These are phyloP conservation scores for Globisporangium middletonii DNA, from an alignment of 352 stramenopile species.

Conservation along the genomic window DNA sequence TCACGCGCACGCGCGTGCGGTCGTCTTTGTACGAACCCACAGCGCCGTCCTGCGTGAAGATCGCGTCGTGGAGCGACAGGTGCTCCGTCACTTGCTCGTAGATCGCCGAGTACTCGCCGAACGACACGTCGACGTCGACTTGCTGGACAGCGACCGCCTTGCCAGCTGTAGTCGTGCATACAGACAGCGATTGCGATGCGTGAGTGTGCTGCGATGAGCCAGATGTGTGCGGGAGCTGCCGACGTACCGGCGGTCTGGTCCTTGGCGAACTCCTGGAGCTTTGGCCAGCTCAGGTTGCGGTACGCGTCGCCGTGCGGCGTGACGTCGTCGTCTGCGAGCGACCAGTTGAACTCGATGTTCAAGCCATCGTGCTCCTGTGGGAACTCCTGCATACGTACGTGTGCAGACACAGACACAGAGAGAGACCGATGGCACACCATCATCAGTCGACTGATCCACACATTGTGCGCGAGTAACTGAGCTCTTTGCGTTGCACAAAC, in stretches of 20 bases:
- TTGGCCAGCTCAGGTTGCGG: slow-evolving; percentile 66
- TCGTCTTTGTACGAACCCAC: slow-evolving; percentile 75
- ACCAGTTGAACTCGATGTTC: slow-evolving; percentile 88
- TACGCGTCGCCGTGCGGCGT: slow-evolving; percentile 72
- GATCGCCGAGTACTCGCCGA: slow-evolving; percentile 58
- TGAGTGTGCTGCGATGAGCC: neutral
- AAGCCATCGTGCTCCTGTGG: slow-evolving; percentile 71
- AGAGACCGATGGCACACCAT: neutral
- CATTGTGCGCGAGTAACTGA: neutral
- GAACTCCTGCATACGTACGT: slow-evolving; percentile 36
- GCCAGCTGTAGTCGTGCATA: slow-evolving; percentile 24
- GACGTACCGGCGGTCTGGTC: slow-evolving; percentile 44
- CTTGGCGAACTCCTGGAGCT: slow-evolving; percentile 60
- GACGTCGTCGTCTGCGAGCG: slow-evolving; percentile 73
- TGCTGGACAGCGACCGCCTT: slow-evolving; percentile 52
- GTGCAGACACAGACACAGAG: neutral
- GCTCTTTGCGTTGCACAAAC: too few relatives aligned
- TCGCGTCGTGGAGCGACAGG: slow-evolving; percentile 41
- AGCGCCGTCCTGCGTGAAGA: slow-evolving; percentile 74
- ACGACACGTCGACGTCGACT: slow-evolving; percentile 59
- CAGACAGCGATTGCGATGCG: neutral
- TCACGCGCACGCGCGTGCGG: slow-evolving; percentile 68
- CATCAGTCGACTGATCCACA: slow-evolving; percentile 6
- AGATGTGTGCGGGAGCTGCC: too few relatives aligned
- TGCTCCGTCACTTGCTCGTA: slow-evolving; percentile 73